A percentile compares a stretch with the other conserved stretches of the same genome.
These are phyloP conservation scores for Sporothrix protearum DNA, from an alignment of 2,329 filamentous ascomycete species.

Conservation along the genomic window DNA sequence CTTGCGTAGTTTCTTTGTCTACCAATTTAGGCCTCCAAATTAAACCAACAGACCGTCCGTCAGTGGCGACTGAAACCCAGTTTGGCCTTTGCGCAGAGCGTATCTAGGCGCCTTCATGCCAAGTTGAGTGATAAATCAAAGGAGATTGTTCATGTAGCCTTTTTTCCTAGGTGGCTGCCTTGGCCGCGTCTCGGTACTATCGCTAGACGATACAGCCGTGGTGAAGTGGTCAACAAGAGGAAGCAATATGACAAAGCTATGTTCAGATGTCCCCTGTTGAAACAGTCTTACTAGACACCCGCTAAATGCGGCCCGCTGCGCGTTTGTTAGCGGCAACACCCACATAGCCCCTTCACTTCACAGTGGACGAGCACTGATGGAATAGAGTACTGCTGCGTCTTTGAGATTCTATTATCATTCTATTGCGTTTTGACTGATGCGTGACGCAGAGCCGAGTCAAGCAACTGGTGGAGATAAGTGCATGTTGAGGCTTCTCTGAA, in stretches of 20 bases:
- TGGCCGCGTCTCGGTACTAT: neutral
- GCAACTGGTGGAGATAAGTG: no score
- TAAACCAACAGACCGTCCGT: no score
- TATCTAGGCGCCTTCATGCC: neutral
- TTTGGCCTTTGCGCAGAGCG: neutral
- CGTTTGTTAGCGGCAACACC: neutral
- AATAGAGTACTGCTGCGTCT: no score
- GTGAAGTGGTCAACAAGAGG: no score
- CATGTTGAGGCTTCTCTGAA: neutral
- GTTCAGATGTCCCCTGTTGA: neutral
- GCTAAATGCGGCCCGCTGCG: slow-evolving; percentile 9
- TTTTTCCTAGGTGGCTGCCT: neutral
- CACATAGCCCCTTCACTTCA: neutral
- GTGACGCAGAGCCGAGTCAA: no score
- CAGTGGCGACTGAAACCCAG: neutral
- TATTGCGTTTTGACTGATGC: no score
- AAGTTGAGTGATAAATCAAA: neutral
- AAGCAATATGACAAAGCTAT: neutral
- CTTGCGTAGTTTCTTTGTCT: neutral
- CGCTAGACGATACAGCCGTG: neutral
- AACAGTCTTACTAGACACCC: neutral
- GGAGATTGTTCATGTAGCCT: neutral
- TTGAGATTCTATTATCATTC: no score
- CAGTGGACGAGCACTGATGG: neutral
- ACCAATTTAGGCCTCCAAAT: neutral